A percentile compares a stretch with the other conserved stretches of the same genome.
These are phyloP conservation scores for Chrysanthemum seticuspe DNA, from an alignment of 129 eudicot genomes.

Conservation along the genomic window DNA sequence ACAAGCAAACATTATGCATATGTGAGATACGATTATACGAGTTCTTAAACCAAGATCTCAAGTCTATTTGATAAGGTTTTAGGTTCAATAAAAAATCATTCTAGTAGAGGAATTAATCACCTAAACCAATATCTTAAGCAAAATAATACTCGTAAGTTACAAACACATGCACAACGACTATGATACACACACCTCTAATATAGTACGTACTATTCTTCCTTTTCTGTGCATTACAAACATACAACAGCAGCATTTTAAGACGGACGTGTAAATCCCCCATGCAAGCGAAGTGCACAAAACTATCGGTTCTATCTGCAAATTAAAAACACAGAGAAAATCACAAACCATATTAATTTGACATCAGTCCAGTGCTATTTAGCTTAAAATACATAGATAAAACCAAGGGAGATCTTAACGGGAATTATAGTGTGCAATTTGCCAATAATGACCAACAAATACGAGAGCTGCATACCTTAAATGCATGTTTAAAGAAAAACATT, in stretches of 20 bases:
- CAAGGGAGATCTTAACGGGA: not conserved
- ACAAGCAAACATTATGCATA: too few species aligned
- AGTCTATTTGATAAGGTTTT: not conserved
- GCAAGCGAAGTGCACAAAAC: not conserved
- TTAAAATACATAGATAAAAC: not conserved
- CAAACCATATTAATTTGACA: not conserved
- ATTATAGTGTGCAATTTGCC: not conserved
- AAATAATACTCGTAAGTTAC: not conserved
- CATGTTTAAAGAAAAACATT: constrained; percentile 15
- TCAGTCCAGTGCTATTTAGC: not conserved
- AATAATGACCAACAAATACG: not conserved
- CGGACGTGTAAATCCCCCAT: not conserved
- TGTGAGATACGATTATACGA: too few species aligned
- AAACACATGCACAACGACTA: constrained; percentile 26
- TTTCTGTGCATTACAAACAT: constrained; percentile 31
- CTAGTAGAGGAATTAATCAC: not conserved
- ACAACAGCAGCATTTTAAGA: constrained; percentile 26
- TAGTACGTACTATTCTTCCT: constrained; percentile 10
- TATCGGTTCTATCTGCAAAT: constrained; percentile 26
- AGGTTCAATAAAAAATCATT: not conserved
- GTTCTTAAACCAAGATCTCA: too few species aligned
- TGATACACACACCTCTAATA: constrained; percentile 20
- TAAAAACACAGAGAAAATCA: not conserved
- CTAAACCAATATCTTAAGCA: constrained; percentile 9
- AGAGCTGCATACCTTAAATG: constrained; percentile 30